Evolutionary conservation across 2,329 filamentous ascomycete genomes (phyloP), one percentile per base, ranked within the genome.

Genomic region (Tricladium varicosporioides): DNA sequence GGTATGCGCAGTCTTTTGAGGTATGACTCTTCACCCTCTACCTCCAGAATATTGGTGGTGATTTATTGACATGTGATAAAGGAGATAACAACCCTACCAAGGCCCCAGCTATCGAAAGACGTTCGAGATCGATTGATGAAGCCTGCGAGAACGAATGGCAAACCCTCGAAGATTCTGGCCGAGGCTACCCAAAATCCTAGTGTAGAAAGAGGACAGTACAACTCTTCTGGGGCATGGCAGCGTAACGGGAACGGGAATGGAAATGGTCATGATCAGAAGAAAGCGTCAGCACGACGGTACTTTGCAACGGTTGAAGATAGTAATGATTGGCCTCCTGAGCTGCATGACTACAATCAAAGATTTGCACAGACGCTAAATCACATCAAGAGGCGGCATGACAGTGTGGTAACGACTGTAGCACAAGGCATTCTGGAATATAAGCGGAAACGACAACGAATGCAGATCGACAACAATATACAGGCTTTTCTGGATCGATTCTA

Each of bases 1-100:
- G 94, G 94, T 99, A 99, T 74, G 94, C 93, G 63, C 94, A 99
- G 78, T 99, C 94, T 51, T 99, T 99, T 70, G 94, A 99, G 85
- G 92, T 96, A 83, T 67, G 42, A 33, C 32, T 53, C 22, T 27
- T 4, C 22, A 27, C 7, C 22, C 22, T 27, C 22, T 27, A 4
- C 22, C 22, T 27, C 22, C 7, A 3, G 22, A 27, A 27, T 27
- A 27, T 27, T 27, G 22, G 22, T 27, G 11, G 44, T 32, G 51
- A 32, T 40, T 40, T 48, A 53, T 60, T 69, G 59, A 71, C 67
- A 67, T 67, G 61, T 66, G 65, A 60, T 57, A 74, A 56, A 93
- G 91, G 94, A 99, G 81, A 95, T 99, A 74, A 97, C 92, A 64
- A 86, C 84, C 55, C 80, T 99, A 5, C 84, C 89, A 59, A 85